A percentile compares a stretch with the other conserved stretches of the same genome.
phyloP scores from a whole-genome alignment of 2,329 filamentous ascomycete genomes.

The Xylaria digitata region DNA sequence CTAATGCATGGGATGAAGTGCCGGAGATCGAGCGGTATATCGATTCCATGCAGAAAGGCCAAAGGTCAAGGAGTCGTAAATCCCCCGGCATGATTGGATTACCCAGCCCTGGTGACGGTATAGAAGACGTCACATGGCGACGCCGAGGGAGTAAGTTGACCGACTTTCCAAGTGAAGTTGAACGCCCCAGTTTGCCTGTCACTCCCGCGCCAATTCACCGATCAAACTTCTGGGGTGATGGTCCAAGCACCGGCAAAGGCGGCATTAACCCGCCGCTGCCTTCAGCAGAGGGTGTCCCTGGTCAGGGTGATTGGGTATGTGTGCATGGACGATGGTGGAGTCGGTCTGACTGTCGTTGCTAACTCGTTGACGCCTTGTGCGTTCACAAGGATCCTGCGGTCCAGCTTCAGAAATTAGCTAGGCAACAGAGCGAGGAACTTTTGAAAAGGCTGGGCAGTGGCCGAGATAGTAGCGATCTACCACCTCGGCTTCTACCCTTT shows the following conservation, averaged over 20 bases:
- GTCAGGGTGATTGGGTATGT: conserved; percentile 96
- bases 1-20: conserved; percentile 93
- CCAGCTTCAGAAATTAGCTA: conserved; percentile 76
- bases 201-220: conserved; percentile 85
- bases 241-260: conserved; percentile 58
- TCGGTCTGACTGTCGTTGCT: conserved; percentile 65
- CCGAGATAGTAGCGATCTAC: conserved; percentile 57
- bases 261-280: conserved; percentile 71
- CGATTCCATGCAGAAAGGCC: conserved; percentile 75
- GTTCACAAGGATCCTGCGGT: conserved; percentile 73
- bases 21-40: conserved; percentile 91
- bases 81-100: conserved; percentile 45
- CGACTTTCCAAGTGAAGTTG: conserved; percentile 84
- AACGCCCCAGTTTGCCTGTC: conserved; percentile 88
- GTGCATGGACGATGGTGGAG: conserved; percentile 64
- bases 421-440: conserved; percentile 72
- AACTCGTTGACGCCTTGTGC: conserved; percentile 64
- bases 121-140: conserved; percentile 51
- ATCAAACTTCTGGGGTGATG: conserved; percentile 72
- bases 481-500: conserved; percentile 62
- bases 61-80: conserved; percentile 52
- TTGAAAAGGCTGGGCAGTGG: conserved; percentile 61
- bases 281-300: conserved; percentile 82
- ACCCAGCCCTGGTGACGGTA: conserved; percentile 41
- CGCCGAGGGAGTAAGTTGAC: conserved; percentile 74